phyloP scores from a whole-genome alignment of 805 yeast genomes.

The Allodekkera sacchari region DNA sequence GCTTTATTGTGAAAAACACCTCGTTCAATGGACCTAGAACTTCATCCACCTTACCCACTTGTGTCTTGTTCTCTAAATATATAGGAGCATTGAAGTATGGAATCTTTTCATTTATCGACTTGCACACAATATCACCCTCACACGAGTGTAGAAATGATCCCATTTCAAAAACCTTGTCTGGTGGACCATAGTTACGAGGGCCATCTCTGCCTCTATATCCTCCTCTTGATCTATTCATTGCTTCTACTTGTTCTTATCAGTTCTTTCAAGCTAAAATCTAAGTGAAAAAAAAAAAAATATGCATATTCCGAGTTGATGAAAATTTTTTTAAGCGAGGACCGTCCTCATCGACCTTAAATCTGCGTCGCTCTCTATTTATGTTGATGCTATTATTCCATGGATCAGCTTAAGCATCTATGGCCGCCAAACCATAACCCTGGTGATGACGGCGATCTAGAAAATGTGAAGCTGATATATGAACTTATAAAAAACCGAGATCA shows the following conservation, averaged over 20 bases:
- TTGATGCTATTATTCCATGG: no score
- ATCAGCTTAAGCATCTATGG: no score
- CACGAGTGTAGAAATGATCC: conserved; percentile 87
- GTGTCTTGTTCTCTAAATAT: conserved; percentile 90
- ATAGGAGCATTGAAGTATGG: conserved; percentile 99
- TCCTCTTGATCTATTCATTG: conserved; percentile 64
- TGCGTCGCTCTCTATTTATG: no score
- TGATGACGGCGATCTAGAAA: no score
- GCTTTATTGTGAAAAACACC: conserved; percentile 95
- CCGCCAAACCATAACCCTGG: no score
- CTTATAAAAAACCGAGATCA: no score
- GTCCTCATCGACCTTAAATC: no score
- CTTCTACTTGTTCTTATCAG: neutral
- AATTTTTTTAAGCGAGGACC: no score
- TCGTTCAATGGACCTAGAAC: conserved; percentile 96
- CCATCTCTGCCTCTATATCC: conserved; percentile 61
- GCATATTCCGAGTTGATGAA: no score
- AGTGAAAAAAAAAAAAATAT: no score
- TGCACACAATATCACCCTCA: conserved; percentile 96
- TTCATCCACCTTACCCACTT: conserved; percentile 96
- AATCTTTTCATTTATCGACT: conserved; percentile 85
- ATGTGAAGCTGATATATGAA: no score
- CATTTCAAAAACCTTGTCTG: conserved; percentile 91
- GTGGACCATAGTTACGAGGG: conserved; percentile 87
- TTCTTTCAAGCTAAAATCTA: neutral